These are phyloP conservation scores for Hypoxylon perforatum DNA, from an alignment of 495 filamentous ascomycete genomes.

Conservation along the genomic window DNA sequence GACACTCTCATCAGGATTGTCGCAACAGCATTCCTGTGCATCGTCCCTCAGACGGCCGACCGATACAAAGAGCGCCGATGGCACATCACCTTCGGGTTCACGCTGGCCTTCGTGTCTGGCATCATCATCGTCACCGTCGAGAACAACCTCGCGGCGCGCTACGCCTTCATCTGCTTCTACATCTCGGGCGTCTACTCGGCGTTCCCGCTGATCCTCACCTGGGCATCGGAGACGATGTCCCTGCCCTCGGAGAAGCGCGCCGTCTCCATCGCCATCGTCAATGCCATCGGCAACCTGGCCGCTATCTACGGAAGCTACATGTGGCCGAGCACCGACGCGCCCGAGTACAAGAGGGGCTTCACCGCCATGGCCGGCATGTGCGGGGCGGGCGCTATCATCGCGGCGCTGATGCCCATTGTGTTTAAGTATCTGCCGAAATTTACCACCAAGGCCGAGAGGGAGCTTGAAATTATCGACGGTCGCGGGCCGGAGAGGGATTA, in stretches of 20 bases:
- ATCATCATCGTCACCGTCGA: constrained; percentile 57
- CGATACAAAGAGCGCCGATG: constrained; percentile 35
- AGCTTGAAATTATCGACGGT: no score
- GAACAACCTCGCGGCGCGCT: constrained; percentile 55
- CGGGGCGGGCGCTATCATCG: constrained; percentile 31
- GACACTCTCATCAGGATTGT: no score
- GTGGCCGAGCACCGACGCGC: constrained; percentile 43
- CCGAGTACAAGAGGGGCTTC: constrained; percentile 37
- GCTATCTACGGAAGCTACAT: constrained; percentile 59
- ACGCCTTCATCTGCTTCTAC: constrained; percentile 63
- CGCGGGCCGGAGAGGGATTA: no score
- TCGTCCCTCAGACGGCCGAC: constrained; percentile 45
- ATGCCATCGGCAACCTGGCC: constrained; percentile 62
- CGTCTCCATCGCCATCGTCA: constrained; percentile 60
- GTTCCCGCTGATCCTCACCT: constrained; percentile 59
- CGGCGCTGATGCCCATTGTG: constrained; percentile 29
- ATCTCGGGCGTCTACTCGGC: constrained; percentile 61
- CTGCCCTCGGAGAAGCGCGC: constrained; percentile 56
- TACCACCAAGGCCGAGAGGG: no score
- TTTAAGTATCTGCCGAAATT: constrained; percentile 18
- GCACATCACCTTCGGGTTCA: constrained; percentile 53
- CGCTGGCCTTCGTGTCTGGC: constrained; percentile 53
- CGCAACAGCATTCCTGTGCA: no score
- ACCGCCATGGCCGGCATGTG: constrained; percentile 33
- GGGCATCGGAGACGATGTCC: constrained; percentile 57